A percentile compares a stretch with the other conserved stretches of the same genome.
These are phyloP conservation scores for Vitis vinifera DNA, from an alignment of 164 flowering plant genomes.

Conservation along the genomic window DNA sequence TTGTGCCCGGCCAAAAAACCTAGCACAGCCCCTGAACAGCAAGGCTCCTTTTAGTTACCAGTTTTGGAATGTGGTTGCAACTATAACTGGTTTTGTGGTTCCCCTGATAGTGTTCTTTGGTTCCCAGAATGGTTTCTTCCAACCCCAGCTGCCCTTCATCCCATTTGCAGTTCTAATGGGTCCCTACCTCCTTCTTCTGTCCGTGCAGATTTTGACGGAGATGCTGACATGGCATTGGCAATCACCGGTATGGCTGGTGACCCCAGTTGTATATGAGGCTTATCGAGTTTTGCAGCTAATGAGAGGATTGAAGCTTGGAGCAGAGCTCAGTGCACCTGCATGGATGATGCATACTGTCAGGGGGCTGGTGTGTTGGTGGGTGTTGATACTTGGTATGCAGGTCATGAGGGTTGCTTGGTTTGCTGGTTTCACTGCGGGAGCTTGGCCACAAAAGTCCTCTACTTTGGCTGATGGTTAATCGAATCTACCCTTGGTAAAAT, in stretches of 20 bases:
- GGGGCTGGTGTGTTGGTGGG: constrained; percentile 91
- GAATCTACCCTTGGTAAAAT: not conserved
- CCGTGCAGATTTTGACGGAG: constrained; percentile 81
- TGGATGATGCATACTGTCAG: constrained; percentile 73
- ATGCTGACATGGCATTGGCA: constrained; percentile 91
- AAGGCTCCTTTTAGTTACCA: constrained; percentile 65
- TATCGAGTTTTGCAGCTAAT: constrained; percentile 83
- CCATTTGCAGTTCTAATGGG: constrained; percentile 63
- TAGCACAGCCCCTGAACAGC: constrained; percentile 31
- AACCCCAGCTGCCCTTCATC: constrained; percentile 59
- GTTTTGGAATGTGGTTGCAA: constrained; percentile 80
- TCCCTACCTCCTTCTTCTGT: constrained; percentile 79
- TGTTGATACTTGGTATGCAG: constrained; percentile 84
- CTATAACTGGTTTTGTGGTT: constrained; percentile 49
- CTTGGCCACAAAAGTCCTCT: constrained; percentile 19
- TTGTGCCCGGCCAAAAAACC: constrained; percentile 55
- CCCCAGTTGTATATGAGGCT: constrained; percentile 84
- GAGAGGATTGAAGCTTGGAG: constrained; percentile 82
- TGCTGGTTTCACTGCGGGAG: constrained; percentile 67
- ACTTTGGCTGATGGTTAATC: constrained; percentile 9
- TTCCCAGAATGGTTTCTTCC: constrained; percentile 59
- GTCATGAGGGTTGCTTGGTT: constrained; percentile 98
- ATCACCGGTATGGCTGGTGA: constrained; percentile 91
- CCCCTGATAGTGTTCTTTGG: constrained; percentile 51
- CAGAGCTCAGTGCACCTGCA: constrained; percentile 68